These are phyloP conservation scores for Fraxinus albicans DNA, from an alignment of 305 asterid species.

Conservation along the genomic window DNA sequence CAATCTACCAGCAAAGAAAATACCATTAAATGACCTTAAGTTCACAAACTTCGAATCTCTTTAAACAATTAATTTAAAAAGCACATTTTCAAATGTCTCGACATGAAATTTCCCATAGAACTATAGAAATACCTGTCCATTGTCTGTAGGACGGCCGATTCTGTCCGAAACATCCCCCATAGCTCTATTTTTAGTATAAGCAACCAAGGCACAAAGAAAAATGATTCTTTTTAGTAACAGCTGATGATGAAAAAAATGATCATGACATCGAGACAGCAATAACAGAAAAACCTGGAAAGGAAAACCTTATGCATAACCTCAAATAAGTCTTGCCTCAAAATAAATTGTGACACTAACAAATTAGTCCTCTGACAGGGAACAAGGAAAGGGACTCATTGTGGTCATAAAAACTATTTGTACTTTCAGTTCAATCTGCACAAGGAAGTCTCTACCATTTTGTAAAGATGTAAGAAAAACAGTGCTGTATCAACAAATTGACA, in stretches of 20 bases:
- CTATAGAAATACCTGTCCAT: constrained; percentile 33
- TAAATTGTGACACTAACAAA: neutral
- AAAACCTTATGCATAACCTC: constrained; percentile 22
- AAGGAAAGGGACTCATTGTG: neutral
- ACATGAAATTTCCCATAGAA: constrained; percentile 10
- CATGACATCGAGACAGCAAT: neutral
- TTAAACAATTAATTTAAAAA: constrained; percentile 7
- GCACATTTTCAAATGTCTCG: neutral
- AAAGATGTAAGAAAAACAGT: neutral
- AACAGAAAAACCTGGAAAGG: neutral
- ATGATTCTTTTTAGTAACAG: neutral
- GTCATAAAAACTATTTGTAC: constrained; percentile 18
- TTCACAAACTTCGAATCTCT: constrained; percentile 10
- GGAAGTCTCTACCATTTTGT: neutral
- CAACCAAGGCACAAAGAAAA: neutral
- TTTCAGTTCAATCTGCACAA: neutral
- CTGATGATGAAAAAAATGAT: neutral
- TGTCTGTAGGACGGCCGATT: neutral
- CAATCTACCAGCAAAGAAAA: constrained; percentile 55
- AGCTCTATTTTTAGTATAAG: neutral
- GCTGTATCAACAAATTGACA: neutral
- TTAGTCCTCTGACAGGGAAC: neutral
- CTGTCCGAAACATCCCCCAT: neutral
- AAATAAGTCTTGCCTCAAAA: neutral
- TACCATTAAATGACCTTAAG: neutral